Evolutionary conservation across 257 asterid genomes (phyloP), one percentile per base, ranked within the genome.

Genomic region (Perilla frutescens): DNA sequence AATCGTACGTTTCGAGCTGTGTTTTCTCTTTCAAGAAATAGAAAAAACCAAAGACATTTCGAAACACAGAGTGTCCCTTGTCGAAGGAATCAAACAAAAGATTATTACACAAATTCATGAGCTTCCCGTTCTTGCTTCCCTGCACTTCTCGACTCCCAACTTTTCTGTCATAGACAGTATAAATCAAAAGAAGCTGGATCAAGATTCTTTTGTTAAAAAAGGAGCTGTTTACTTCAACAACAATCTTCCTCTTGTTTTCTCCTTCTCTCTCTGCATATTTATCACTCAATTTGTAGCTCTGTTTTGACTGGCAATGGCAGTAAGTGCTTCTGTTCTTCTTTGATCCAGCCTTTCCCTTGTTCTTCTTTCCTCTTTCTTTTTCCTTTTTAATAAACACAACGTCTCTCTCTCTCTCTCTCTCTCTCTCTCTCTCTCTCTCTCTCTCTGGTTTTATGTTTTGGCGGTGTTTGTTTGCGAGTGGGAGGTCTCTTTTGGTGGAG

Each of bases 21-120:
- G 77, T 63, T 65, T 73, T 53, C 55, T 45, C 55, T 45, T 39
- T 45, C 45, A 66, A 55, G 44, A 49, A 76, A 58, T 6, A 60
- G 26, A 14, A 57, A 70, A 63, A 36, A 20, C 20, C 32, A 68
- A 3, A 9, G 4, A 56, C 50, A 56, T 67, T 34, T 11, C 8
- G 55, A 59, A 56, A 70, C 67, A 63, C 56, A 14, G 71, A 5
- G 68, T 62, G 80, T 59, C 75, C 72, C 63, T 80, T 69, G 82
- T 88, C 86, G 76, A 70, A 82, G 83, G 86, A 82, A 88, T 82
- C 92, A 76, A 83, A 77, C 81, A 71, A 58, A 74, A 61, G 34
- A 69, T 4, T 34, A 65, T 20, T 34, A 48, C 56, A 76, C 58
- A 72, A 68, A 36, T 70, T 81, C 83, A 67, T 73, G 73, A 81